Evolutionary conservation across 106 monocot species (phyloP).

Genomic region (Hemerocallis citrina): DNA sequence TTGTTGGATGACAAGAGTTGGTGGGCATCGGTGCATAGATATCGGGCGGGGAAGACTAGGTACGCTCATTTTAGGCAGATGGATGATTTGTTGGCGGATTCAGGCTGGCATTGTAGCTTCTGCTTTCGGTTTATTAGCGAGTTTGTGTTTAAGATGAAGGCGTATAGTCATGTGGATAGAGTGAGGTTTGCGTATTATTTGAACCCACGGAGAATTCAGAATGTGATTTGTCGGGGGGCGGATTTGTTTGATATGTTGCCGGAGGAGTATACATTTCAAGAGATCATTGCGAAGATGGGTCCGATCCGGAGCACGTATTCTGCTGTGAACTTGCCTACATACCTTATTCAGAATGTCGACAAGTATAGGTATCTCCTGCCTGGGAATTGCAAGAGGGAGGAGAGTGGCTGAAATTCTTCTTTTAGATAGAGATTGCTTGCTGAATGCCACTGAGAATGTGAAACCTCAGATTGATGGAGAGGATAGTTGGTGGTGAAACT

Average conservation of each 20-base stretch:
- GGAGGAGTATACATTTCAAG: constrained; percentile 61
- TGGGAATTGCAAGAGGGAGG: constrained; percentile 47
- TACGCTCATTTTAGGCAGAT: constrained; percentile 76
- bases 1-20: constrained; percentile 64
- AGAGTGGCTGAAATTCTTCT: constrained; percentile 24
- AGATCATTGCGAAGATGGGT: constrained; percentile 58
- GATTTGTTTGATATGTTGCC: constrained; percentile 87
- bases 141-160: constrained; percentile 86
- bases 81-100: constrained; percentile 51
- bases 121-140: constrained; percentile 63
- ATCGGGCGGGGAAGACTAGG: constrained; percentile 44
- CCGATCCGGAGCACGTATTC: constrained; percentile 47
- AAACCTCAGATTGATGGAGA: too few species aligned
- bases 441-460: neutral
- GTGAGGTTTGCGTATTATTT: constrained; percentile 39
- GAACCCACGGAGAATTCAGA: constrained; percentile 48
- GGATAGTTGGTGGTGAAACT: too few species aligned
- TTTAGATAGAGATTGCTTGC: neutral
- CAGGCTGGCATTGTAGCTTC: constrained; percentile 97
- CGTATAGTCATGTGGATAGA: constrained; percentile 82
- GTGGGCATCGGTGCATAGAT: constrained; percentile 78
- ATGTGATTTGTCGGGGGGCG: constrained; percentile 60
- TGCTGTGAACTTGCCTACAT: constrained; percentile 47
- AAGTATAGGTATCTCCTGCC: constrained; percentile 51
- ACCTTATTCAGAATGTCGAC: constrained; percentile 39